These are phyloP conservation scores for Chiua virens DNA, from an alignment of 768 basidiomycete genomes.

Conservation along the genomic window DNA sequence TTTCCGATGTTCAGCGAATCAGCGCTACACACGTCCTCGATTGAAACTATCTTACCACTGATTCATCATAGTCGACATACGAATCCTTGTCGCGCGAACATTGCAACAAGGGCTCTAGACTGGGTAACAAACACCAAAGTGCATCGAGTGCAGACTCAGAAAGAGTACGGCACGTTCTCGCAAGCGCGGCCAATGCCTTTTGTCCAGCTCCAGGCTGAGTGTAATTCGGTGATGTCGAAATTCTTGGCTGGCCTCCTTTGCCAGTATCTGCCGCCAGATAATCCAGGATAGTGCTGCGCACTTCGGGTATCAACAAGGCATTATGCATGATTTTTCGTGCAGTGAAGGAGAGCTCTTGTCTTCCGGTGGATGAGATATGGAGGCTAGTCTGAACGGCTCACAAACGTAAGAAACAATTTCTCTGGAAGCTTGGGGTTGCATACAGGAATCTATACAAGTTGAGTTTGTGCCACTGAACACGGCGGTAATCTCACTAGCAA, in stretches of 20 bases:
- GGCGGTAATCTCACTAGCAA: too few species aligned
- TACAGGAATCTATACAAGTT: too few species aligned
- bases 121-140: conserved; percentile 7
- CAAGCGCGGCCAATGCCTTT: conserved; percentile 8
- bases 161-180: conserved; percentile 13
- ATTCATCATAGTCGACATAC: background rate
- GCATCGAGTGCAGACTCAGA: conserved; percentile 13
- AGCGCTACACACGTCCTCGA: background rate
- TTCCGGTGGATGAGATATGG: too few species aligned
- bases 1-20: background rate
- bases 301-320: conserved; percentile 3
- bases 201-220: too few species aligned
- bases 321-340: background rate
- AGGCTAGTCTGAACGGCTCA: too few species aligned
- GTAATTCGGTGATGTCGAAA: background rate
- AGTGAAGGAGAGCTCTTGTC: too few species aligned
- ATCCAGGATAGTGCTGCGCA: background rate
- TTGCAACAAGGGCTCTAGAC: background rate
- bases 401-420: too few species aligned
- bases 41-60: background rate
- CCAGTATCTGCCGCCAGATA: background rate
- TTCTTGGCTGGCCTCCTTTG: background rate
- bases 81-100: too few species aligned
- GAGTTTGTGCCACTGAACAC: too few species aligned
- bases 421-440: too few species aligned